phyloP scores from a whole-genome alignment of 352 stramenopile species.

The Plasmopara muralis region DNA sequence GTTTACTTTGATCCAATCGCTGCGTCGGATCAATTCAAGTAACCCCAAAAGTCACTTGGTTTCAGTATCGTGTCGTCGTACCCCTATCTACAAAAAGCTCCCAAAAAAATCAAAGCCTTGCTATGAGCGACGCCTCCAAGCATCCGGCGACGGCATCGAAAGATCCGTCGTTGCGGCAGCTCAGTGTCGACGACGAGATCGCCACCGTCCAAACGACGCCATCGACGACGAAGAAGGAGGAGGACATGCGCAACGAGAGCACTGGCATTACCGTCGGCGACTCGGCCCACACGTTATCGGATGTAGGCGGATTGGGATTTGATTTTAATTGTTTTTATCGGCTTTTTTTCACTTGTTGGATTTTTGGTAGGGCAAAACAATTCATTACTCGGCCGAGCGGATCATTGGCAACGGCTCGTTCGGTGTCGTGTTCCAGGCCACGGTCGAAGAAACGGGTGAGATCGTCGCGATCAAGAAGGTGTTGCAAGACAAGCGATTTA shows the following conservation, averaged over 20 bases:
- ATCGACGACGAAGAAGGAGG: constrained; percentile 54
- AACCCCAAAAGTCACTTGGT: constrained; percentile 11
- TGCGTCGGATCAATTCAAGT: neutral
- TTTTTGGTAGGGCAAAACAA: constrained; percentile 69
- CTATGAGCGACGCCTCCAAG: constrained; percentile 28
- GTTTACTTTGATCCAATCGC: constrained; percentile 18
- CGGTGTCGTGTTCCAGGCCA: constrained; percentile 98
- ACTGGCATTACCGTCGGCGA: constrained; percentile 78
- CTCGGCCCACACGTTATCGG: constrained; percentile 71
- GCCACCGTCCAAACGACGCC: constrained; percentile 34
- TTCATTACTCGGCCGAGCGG: constrained; percentile 95
- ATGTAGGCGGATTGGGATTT: too few relatives aligned
- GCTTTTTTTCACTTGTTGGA: constrained; percentile 4
- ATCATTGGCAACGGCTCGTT: constrained; percentile 99
- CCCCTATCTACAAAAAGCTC: constrained; percentile 3
- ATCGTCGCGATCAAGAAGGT: constrained; percentile 99
- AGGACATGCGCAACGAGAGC: constrained; percentile 80
- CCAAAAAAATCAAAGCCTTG: constrained; percentile 1
- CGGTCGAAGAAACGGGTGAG: constrained; percentile 94
- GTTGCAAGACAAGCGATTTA: constrained; percentile 99
- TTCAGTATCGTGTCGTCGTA: constrained; percentile 3
- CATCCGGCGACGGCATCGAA: constrained; percentile 13
- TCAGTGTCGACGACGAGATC: constrained; percentile 30
- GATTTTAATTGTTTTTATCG: too few relatives aligned
- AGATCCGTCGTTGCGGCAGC: constrained; percentile 9